phyloP scores from a whole-genome alignment of 805 yeast genomes.

The Tetrapisispora pingtungensis region DNA sequence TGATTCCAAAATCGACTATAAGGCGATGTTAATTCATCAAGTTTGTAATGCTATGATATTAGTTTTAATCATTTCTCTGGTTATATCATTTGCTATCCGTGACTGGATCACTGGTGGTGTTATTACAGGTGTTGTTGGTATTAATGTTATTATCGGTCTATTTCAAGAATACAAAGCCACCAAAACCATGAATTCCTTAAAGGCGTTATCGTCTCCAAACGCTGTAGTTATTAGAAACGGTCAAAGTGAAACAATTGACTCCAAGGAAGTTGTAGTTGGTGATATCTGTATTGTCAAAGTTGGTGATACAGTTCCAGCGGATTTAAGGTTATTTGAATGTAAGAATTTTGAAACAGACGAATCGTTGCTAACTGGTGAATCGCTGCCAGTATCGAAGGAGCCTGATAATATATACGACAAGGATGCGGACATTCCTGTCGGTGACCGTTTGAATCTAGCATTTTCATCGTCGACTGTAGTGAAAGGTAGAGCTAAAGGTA shows the following conservation, averaged over 20 bases:
- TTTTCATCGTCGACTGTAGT: constrained; percentile 95
- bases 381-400: constrained; percentile 67
- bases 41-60: constrained; percentile 87
- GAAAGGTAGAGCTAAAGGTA: constrained; percentile 87
- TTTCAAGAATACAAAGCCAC: constrained; percentile 94
- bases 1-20: constrained; percentile 59
- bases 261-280: constrained; percentile 87
- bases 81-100: constrained; percentile 77
- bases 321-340: constrained; percentile 65
- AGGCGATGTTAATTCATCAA: constrained; percentile 70
- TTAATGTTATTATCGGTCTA: constrained; percentile 92
- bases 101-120: constrained; percentile 90
- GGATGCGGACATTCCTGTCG: constrained; percentile 39
- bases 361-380: constrained; percentile 90
- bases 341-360: constrained; percentile 83
- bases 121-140: constrained; percentile 78
- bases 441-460: constrained; percentile 68
- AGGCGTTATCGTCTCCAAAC: constrained; percentile 85
- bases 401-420: constrained; percentile 32
- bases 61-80: constrained; percentile 80
- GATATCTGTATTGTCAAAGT: constrained; percentile 81
- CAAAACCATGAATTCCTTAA: constrained; percentile 85
- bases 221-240: constrained; percentile 83
- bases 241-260: constrained; percentile 60
- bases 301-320: constrained; percentile 97